Conservation (phyloP, 2,329 filamentous ascomycete genomes). For the Pseudogymnoascus verrucosus region DNA sequence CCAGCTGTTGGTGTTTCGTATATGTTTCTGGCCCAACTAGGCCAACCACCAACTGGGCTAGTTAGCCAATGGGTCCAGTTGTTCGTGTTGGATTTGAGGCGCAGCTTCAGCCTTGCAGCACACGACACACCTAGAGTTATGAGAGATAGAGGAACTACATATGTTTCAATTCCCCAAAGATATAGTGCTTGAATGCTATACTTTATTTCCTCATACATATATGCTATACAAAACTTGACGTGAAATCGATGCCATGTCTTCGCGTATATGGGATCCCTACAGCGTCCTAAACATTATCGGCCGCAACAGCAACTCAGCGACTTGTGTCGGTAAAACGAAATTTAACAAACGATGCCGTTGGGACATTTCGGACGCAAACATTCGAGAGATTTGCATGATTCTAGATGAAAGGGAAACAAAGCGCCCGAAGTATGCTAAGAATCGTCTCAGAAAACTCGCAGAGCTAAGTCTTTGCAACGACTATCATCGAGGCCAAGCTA, state of each 20-base stretch:
- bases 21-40: background rate
- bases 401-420: background rate
- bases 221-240: background rate
- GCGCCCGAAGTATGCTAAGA: background rate
- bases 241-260: background rate
- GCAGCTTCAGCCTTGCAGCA: background rate
- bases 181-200: background rate
- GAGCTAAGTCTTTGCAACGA: constrained; percentile 10
- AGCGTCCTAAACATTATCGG: background rate
- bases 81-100: background rate
- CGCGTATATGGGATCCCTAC: background rate
- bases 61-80: background rate
- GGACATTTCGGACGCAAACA: background rate
- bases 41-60: background rate
- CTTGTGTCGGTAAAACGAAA: background rate
- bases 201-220: background rate
- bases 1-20: background rate
- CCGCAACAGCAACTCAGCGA: background rate
- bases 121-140: background rate
- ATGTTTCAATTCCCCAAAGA: background rate
- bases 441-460: background rate
- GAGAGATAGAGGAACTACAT: background rate
- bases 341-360: background rate
- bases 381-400: background rate
- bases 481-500: constrained; percentile 7